Evolutionary conservation across 805 yeast species (phyloP), one percentile per base, ranked within the genome.

Genomic region (Saccharomycopsis malanga): DNA sequence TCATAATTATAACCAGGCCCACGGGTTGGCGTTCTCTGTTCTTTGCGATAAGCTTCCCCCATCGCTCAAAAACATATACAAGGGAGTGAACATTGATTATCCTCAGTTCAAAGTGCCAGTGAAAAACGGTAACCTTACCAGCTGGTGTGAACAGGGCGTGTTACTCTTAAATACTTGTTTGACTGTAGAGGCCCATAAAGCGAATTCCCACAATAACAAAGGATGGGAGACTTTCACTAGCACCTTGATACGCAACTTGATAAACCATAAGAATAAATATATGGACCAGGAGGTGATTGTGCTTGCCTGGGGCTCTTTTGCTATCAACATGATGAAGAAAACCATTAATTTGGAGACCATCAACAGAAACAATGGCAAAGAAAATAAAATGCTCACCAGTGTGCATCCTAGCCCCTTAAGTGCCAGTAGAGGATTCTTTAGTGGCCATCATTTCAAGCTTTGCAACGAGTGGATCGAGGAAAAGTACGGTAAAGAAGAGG

Each of bases 391-490:
- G 0, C 64, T 93, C 23, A 74, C 73, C 52, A 72, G 87, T 0
- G 97, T 88, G 0, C 99, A 93, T 64, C 99, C 99, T 0, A 84
- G 95, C 23, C 99, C 99, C 1, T 66, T 93, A 42, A 84, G 95
- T 53, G 98, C 98, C 0, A 72, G 83, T 17, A 68, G 94, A 37
- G 96, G 93, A 2, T 93, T 84, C 62, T 89, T 91, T 56, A 80
- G 80, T 2, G 79, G 83, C 55, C 66, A 69, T 20, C 96, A 87
- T 58, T 91, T 88, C 63, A 70, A 62, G 44, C 73, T 75, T 58
- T 79, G 91, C 37, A 91, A 93, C 60, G 77, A 77, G 5, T 91
- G 96, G 95, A 68, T 91, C 1, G 55, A 58, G 14, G 66, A 68
- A 27, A 58, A 66, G 15, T 69, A 71, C 44, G 73, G 71, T 0